phyloP scores from a whole-genome alignment of 1,284 basidiomycete species.

The Moesziomyces antarcticus region DNA sequence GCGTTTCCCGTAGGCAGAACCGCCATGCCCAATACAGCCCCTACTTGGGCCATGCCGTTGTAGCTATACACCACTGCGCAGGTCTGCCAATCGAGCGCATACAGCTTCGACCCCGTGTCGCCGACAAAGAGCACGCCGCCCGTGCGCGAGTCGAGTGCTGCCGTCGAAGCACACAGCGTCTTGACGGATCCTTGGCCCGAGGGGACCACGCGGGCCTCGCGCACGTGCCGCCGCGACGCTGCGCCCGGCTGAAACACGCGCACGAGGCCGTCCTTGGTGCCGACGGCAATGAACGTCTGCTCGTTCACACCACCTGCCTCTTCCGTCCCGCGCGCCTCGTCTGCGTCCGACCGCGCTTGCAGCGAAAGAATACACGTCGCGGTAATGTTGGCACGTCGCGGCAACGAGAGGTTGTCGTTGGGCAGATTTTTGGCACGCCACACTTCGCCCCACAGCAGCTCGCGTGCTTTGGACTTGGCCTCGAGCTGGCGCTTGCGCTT shows the following conservation, averaged over 20 bases:
- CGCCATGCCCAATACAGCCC: constrained; percentile 24
- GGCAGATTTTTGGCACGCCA: constrained; percentile 61
- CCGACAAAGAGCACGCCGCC: constrained; percentile 49
- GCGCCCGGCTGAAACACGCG: constrained; percentile 39
- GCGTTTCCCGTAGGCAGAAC: constrained; percentile 12
- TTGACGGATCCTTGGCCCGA: constrained; percentile 38
- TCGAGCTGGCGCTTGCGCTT: constrained; percentile 57
- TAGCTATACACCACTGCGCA: constrained; percentile 48
- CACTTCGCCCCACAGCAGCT: constrained; percentile 55
- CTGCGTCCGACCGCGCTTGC: not conserved
- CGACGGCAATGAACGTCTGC: constrained; percentile 29
- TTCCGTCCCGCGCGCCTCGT: too few relatives aligned
- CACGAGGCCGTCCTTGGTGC: constrained; percentile 51
- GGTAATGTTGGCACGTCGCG: constrained; percentile 51
- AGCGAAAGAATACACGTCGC: constrained; percentile 37
- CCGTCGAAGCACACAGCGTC: constrained; percentile 29
- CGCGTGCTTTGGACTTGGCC: constrained; percentile 46
- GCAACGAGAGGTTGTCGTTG: constrained; percentile 55
- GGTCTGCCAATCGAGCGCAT: constrained; percentile 45
- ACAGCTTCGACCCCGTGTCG: constrained; percentile 50
- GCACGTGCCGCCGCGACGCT: constrained; percentile 22
- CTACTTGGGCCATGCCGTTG: constrained; percentile 30
- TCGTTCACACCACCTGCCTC: constrained; percentile 1
- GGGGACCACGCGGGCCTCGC: constrained; percentile 36
- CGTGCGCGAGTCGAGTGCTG: constrained; percentile 10